Base-by-base conservation (phyloP, 768 basidiomycete species). In the Serendipita sp. region DNA sequence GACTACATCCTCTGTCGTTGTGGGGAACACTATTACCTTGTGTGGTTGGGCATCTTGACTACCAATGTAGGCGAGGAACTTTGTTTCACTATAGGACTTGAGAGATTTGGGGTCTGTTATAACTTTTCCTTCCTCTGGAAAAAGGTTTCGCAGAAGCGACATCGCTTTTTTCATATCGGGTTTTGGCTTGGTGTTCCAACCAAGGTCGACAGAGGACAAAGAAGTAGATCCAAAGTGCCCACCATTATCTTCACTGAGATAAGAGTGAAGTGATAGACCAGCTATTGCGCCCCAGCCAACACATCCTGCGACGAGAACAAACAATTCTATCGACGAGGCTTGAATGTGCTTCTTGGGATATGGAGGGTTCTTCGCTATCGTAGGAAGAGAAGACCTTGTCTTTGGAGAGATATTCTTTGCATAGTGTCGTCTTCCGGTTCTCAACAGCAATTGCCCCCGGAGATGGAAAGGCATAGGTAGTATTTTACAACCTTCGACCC, bases 1-100 rank as follows among this genome's bases (percentile, higher is more conserved):
- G 48, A 73, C 71, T 10, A 79, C 77, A 64, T 79, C 78, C 53
- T 78, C 76, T 0, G 78, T 78, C 34, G 68, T 72, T 7, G 71
- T 51, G 1, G 71, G 72, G 58, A 72, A 72, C 35, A 70, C 67
- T 30, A 71, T 67, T 46, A 69, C 66, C 15, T 66, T 63, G 30
- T 51, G 48, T 8, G 48, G 16, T 8, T 18, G 48, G 5, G 48
- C 5, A 32, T 7, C 5, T n/a, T 51, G 18, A n/a, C 48, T 51
- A 18, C 48, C 48, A 32, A 51, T 51, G n/a, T 51, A 51, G 8
- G 48, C 48, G n/a, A 51, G 30, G 16, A 51, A 51, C n/a, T 51
- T 18, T 51, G 48, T n/a, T 18, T 8, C 48, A 18, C 18, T 32
- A 51, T 51, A 18, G 8, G 48, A 51, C 18, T 18, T 51, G 30